phyloP scores from a whole-genome alignment of 345 rosid species.

The Pelargonium nanum region DNA sequence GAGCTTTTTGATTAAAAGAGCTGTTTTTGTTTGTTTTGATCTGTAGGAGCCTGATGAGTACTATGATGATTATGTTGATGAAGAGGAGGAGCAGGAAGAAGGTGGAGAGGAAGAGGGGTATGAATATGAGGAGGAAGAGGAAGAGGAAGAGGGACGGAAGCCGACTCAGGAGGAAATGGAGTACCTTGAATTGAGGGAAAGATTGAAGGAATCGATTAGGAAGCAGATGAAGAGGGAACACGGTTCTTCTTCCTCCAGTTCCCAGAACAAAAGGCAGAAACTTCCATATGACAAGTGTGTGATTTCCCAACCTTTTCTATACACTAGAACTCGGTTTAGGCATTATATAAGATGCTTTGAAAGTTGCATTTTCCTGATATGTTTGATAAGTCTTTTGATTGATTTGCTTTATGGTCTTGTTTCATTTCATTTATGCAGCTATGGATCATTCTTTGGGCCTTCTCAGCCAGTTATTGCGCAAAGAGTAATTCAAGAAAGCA shows the following conservation, averaged over 20 bases:
- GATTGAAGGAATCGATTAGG: slow-evolving; percentile 52
- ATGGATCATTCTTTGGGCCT: slow-evolving; percentile 95
- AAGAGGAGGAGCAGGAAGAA: slow-evolving; percentile 40
- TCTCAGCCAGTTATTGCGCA: slow-evolving; percentile 76
- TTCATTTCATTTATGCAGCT: slow-evolving; percentile 36
- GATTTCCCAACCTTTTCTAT: background rate
- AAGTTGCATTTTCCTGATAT: background rate
- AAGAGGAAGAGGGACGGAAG: slow-evolving; percentile 33
- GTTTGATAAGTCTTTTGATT: too few species aligned
- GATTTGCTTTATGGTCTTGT: too few species aligned
- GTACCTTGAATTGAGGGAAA: slow-evolving; percentile 59
- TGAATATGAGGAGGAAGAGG: slow-evolving; percentile 24
- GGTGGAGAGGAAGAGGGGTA: slow-evolving; percentile 26
- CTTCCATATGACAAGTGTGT: slow-evolving; percentile 58
- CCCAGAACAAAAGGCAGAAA: slow-evolving; percentile 34
- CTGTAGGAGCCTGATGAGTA: slow-evolving; percentile 19
- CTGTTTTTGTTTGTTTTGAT: background rate
- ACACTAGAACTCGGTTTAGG: too few species aligned
- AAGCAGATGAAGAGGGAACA: slow-evolving; percentile 38
- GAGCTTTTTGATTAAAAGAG: background rate
- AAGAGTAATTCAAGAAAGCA: slow-evolving; percentile 95
- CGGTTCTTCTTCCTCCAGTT: slow-evolving; percentile 20
- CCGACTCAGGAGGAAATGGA: slow-evolving; percentile 46
- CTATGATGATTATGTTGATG: slow-evolving; percentile 34
- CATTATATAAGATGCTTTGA: background rate